A percentile compares a stretch with the other conserved stretches of the same genome.
phyloP scores from a whole-genome alignment of 2,329 filamentous ascomycete genomes.

The Diaporthe capsici region DNA sequence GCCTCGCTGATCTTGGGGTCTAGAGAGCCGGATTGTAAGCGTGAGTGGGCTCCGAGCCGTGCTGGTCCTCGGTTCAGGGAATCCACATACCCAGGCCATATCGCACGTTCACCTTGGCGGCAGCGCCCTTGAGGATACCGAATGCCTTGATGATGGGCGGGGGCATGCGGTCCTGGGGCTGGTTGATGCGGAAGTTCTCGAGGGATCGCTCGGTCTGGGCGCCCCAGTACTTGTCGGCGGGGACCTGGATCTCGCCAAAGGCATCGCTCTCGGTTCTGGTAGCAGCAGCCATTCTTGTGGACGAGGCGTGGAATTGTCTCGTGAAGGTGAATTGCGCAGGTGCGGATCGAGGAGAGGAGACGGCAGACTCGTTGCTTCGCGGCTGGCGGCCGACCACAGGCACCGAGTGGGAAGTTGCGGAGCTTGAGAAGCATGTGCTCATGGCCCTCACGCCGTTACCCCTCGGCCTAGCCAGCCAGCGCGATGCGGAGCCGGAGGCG shows the following conservation, averaged over 20 bases:
- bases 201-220: conserved; percentile 97
- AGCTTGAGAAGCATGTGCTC: conserved; percentile 40
- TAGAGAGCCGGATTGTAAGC: conserved; percentile 52
- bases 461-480: conserved; percentile 41
- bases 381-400: conserved; percentile 19
- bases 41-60: conserved; percentile 28
- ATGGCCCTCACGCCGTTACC: conserved; percentile 36
- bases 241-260: conserved; percentile 96
- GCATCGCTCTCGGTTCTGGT: conserved; percentile 94
- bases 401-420: conserved; percentile 17
- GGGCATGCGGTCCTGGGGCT: conserved; percentile 98
- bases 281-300: conserved; percentile 63
- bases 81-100: conserved; percentile 82
- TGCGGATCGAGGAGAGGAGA: conserved; percentile 7
- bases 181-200: conserved; percentile 99
- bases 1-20: conserved; percentile 92
- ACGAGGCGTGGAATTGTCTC: conserved; percentile 60
- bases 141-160: conserved; percentile 92
- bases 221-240: conserved; percentile 96
- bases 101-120: conserved; percentile 94
- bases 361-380: conserved; percentile 13
- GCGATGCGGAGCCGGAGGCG: conserved; percentile 36
- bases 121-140: conserved; percentile 96
- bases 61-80: not conserved
- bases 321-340: conserved; percentile 42